Base-by-base conservation (phyloP, 495 filamentous ascomycete genomes). In the Annulohypoxylon moriforme region DNA sequence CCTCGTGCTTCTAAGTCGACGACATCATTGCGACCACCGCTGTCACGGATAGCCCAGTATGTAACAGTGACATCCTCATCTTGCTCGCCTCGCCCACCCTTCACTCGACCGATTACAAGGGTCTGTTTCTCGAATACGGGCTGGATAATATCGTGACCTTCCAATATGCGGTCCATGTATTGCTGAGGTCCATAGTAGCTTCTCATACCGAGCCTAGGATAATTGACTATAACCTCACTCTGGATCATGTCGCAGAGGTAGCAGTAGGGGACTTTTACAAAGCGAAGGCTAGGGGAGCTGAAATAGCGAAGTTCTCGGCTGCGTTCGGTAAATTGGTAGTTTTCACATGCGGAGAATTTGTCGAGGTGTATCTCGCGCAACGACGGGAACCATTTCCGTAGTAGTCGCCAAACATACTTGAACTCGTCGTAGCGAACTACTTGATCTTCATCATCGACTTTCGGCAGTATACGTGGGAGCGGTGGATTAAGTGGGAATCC, bases 31-130 rank as follows among this genome's bases (percentile, higher is more conserved):
- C 22, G 7, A 4, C 9, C 3, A 7, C 13, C 31, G n/a, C n/a
- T n/a, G 1, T 55, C 34, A 10, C 49, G 22, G 34, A 47, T 56
- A 6, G 36, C 49, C 27, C 29, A 14, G 11, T 22, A 53, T 25
- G 58, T 57, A 10, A 52, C 58, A 3, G 58, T 62, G 24, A 61
- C 57, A 8, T 20, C 0, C 24, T 61, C 56, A 9, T 53, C 44
- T 33, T 42, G 10, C 2, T 16, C 4, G 10, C 25, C 2, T 16
- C 13, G 18, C 14, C n/a, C 9, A 25, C 46, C n/a, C n/a, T 18
- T 64, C 22, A 69, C 47, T 31, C 20, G 16, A 14, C 62, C 60
- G 33, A 67, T 69, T 10, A 67, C 47, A 25, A 71, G 10, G 14
- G 60, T 66, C 50, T 62, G 13, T 25, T 62, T 47, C 25, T 44